Percentiles rank a stretch among this genome's conserved stretches.
phyloP scores from a whole-genome alignment of 2,329 filamentous ascomycete genomes.

The Trichoderma gracile region DNA sequence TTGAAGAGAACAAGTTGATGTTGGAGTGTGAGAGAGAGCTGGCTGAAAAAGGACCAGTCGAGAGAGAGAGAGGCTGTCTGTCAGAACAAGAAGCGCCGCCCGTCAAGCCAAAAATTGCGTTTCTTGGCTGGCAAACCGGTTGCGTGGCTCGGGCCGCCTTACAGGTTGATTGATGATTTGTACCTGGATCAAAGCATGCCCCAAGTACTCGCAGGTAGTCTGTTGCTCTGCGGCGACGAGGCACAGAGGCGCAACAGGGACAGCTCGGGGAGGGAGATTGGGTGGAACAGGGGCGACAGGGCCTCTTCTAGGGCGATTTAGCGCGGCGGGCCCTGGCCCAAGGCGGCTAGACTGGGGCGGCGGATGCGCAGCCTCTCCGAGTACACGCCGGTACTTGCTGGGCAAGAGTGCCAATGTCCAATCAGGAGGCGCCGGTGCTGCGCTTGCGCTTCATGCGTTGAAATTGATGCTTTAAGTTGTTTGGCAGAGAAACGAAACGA shows the following conservation, averaged over 20 bases:
- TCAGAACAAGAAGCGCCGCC: background rate
- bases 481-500: too few species aligned
- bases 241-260: too few species aligned
- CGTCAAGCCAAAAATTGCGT: constrained; percentile 11
- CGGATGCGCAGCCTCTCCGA: background rate
- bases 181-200: too few species aligned
- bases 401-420: background rate
- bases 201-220: background rate
- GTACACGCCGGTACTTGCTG: too few species aligned
- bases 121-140: background rate
- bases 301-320: constrained; percentile 15
- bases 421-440: constrained; percentile 7
- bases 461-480: background rate
- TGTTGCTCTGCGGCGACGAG: too few species aligned
- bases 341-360: background rate
- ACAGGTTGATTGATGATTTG: background rate
- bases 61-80: constrained; percentile 1
- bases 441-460: background rate
- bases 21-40: background rate
- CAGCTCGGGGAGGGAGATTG: constrained; percentile 12
- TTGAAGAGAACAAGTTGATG: background rate
- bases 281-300: constrained; percentile 20
- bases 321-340: background rate
- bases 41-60: background rate
- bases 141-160: constrained; percentile 24